Evolutionary conservation across 2,329 filamentous ascomycete genomes (phyloP).

Genomic region (Pseudocercospora musae): DNA sequence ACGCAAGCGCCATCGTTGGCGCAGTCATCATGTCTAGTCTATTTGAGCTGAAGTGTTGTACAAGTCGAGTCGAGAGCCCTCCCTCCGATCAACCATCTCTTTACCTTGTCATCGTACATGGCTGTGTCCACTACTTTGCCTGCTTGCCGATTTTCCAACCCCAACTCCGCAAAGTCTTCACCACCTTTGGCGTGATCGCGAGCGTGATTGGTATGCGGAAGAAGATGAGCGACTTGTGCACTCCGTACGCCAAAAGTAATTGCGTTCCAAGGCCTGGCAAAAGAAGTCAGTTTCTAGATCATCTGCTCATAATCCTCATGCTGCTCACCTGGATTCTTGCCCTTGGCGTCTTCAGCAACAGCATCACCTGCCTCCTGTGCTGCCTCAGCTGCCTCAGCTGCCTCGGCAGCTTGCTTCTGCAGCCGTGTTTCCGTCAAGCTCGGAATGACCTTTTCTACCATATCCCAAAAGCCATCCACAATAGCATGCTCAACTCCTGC

Average conservation of each 20-base stretch:
- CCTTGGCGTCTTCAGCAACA: conserved; percentile 18
- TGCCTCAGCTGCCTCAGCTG: conserved; percentile 22
- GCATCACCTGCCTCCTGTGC: conserved; percentile 48
- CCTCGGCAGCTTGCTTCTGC: conserved; percentile 15
- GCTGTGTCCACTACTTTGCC: conserved; percentile 7
- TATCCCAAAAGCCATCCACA: conserved; percentile 55
- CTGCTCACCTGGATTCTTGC: conserved; percentile 17
- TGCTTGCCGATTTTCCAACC: conserved; percentile 88
- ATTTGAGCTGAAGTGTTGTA: conserved; percentile 7
- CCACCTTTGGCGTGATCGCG: conserved; percentile 89
- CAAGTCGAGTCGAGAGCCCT: conserved; percentile 11
- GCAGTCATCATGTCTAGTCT: not conserved
- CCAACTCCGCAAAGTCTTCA: conserved; percentile 80
- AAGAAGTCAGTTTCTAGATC: conserved; percentile 11
- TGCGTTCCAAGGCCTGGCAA: conserved; percentile 70
- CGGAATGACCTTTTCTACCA: conserved; percentile 61
- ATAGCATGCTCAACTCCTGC: conserved; percentile 70
- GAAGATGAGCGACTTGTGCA: conserved; percentile 98
- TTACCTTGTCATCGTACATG: not conserved
- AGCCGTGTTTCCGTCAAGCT: conserved; percentile 34
- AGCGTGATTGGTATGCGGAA: conserved; percentile 88
- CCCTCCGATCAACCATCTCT: not conserved
- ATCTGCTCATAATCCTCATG: not conserved
- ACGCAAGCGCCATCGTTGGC: not conserved
- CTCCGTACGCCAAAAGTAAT: conserved; percentile 87